Base-by-base conservation (phyloP, 106 monocot species). In the Apostasia shenzhenica region DNA sequence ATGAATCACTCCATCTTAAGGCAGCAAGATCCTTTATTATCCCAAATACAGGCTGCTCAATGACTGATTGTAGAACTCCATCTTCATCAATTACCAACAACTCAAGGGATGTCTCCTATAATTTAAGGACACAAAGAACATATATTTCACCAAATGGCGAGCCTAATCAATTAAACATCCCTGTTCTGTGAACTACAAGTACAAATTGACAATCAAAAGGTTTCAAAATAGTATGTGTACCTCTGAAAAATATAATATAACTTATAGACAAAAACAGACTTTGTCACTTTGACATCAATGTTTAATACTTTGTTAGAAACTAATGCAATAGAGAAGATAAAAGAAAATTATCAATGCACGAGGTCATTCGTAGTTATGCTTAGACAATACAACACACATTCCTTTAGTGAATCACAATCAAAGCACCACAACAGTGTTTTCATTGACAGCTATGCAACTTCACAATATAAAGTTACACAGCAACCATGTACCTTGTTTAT, bases 31-130 rank as follows among this genome's bases (percentile, higher is more conserved):
- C 97, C 74, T 89, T 92, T 73, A 97, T 89, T 14, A 81, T 87
- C 45, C 97, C 97, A 76, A 89, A 97, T 13, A 89, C 77, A 85
- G 78, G 76, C 82, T 97, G 97, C 69, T 92, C 97, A 68, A 78
- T 87, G 3, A 92, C 54, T 75, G 92, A 85, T 61, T 81, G 88
- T 55, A 92, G 52, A 55, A 81, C 51, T 76, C 97, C 97, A 78
- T 97, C 92, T 54, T 92, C 81, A 70, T 77, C 70, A 75, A 92
- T 48, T 12, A 69, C 70, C 65, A 83, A 82, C 70, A 97, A 61
- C 61, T 97, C 97, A 41, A 97, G 63, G 14, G 91, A 97, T 64
- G 92, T 89, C 75, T 97, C 97, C 95, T 97, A 73, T 42, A 81
- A 26, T 26, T 26, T 26, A 26, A 26, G 26, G 26, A 26, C 26